These are phyloP conservation scores for Apiospora marii DNA, from an alignment of 2,329 filamentous ascomycete genomes.

Conservation along the genomic window DNA sequence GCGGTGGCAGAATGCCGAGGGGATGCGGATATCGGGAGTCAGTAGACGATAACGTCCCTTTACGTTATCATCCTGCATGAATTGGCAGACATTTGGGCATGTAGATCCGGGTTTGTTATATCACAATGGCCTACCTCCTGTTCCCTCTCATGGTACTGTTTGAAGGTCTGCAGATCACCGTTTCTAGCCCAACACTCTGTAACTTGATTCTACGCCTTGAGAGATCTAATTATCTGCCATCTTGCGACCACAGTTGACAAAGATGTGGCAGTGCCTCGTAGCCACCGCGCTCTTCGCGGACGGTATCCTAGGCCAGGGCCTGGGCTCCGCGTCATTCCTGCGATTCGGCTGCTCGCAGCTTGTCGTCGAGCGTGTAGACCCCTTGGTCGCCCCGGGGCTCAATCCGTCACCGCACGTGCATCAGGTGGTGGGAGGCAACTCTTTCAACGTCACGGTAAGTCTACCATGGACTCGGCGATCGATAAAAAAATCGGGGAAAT, in stretches of 20 bases:
- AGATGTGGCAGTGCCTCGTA: neutral
- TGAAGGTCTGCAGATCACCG: neutral
- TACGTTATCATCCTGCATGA: no score
- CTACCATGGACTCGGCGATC: conserved; percentile 44
- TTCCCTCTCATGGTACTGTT: no score
- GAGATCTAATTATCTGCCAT: neutral
- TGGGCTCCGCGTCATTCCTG: conserved; percentile 34
- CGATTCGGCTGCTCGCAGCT: conserved; percentile 36
- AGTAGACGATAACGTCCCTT: no score
- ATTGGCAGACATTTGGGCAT: neutral
- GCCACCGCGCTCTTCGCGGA: neutral
- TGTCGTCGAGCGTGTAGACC: conserved; percentile 60
- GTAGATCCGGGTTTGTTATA: neutral
- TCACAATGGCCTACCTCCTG: neutral
- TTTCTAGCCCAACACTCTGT: neutral
- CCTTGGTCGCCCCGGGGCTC: conserved; percentile 62
- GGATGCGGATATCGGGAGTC: neutral
- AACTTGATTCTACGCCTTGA: neutral
- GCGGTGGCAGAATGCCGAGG: neutral
- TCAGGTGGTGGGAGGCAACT: conserved; percentile 68
- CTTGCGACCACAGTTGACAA: neutral
- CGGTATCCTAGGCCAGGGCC: neutral
- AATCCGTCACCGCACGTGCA: conserved; percentile 65
- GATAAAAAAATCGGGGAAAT: neutral
- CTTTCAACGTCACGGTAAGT: conserved; percentile 63